These are phyloP conservation scores for Lactarius deliciosus DNA, from an alignment of 768 basidiomycete genomes.

Conservation along the genomic window DNA sequence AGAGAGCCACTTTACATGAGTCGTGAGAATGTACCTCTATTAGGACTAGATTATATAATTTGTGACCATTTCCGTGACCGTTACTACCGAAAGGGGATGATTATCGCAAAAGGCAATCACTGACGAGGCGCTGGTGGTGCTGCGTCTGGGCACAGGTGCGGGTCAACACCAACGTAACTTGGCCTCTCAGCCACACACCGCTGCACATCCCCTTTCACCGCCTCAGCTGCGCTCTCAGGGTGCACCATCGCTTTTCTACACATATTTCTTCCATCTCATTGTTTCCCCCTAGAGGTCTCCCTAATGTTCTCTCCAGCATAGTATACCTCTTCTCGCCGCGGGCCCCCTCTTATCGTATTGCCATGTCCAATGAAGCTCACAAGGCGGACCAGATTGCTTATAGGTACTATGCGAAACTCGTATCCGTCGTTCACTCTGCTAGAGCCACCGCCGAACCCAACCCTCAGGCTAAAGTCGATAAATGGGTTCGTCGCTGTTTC, in stretches of 20 bases:
- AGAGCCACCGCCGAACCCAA: slow-evolving; percentile 56
- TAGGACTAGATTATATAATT: not conserved
- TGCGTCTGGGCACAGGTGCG: not conserved
- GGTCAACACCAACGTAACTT: not conserved
- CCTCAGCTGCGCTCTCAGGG: not conserved
- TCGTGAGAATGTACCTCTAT: not conserved
- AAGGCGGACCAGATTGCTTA: slow-evolving; percentile 87
- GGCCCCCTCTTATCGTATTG: slow-evolving; percentile 30
- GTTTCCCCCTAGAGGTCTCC: slow-evolving; percentile 12
- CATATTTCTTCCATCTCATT: not conserved
- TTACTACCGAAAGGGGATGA: not conserved
- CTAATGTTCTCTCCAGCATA: slow-evolving; percentile 29
- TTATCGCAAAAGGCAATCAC: slow-evolving; percentile 18
- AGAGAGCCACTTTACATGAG: slow-evolving; percentile 38
- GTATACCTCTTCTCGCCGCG: slow-evolving; percentile 22
- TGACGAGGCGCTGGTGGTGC: not conserved
- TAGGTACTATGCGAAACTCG: slow-evolving; percentile 80
- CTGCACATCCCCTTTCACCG: not conserved
- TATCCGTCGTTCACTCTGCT: slow-evolving; percentile 71
- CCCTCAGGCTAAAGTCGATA: slow-evolving; percentile 58
- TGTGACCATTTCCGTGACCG: not conserved
- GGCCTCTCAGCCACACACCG: not conserved
- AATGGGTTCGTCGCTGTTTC: slow-evolving; percentile 61
- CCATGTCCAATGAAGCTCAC: slow-evolving; percentile 54
- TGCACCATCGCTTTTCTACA: slow-evolving; percentile 1